Conservation (phyloP, 2,329 filamentous ascomycete species). For the Xylariaceae sp. region DNA sequence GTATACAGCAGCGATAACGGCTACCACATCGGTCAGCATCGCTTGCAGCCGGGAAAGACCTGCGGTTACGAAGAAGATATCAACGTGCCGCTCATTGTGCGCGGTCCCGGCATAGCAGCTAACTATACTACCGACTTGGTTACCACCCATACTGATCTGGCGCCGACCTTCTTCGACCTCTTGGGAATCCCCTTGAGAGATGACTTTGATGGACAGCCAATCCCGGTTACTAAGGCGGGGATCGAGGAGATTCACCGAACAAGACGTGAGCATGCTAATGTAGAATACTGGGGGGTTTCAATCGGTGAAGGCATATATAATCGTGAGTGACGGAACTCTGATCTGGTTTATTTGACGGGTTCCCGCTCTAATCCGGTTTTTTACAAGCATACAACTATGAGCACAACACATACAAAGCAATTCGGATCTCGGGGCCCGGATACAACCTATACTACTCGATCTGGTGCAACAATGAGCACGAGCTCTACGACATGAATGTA, state of each 20-base stretch:
- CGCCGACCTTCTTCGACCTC: slow-evolving; percentile 54
- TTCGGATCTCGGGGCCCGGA: slow-evolving; percentile 48
- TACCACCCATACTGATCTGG: slow-evolving; percentile 59
- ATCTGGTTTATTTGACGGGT: too few relatives aligned
- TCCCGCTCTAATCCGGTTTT: not conserved
- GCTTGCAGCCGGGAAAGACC: slow-evolving; percentile 59
- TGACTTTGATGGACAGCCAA: slow-evolving; percentile 56
- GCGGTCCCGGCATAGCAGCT: slow-evolving; percentile 57
- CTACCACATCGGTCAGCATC: slow-evolving; percentile 62
- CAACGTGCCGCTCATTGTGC: slow-evolving; percentile 60
- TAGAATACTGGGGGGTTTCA: slow-evolving; percentile 62
- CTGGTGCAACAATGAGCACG: slow-evolving; percentile 62
- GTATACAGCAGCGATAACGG: slow-evolving; percentile 63
- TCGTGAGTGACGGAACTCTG: too few relatives aligned
- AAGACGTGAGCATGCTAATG: slow-evolving; percentile 50
- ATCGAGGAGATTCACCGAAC: slow-evolving; percentile 20
- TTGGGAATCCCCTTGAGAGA: slow-evolving; percentile 43
- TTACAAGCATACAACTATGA: too few relatives aligned
- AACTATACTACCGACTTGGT: slow-evolving; percentile 48
- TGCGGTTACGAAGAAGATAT: slow-evolving; percentile 63
- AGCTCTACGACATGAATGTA: slow-evolving; percentile 57
- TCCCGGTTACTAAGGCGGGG: too few relatives aligned
- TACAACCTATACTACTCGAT: slow-evolving; percentile 56
- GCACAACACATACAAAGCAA: slow-evolving; percentile 57
- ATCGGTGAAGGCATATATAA: too few relatives aligned